Evolutionary conservation across 768 basidiomycete genomes (phyloP).

Genomic region (Sarcomyxa edulis): DNA sequence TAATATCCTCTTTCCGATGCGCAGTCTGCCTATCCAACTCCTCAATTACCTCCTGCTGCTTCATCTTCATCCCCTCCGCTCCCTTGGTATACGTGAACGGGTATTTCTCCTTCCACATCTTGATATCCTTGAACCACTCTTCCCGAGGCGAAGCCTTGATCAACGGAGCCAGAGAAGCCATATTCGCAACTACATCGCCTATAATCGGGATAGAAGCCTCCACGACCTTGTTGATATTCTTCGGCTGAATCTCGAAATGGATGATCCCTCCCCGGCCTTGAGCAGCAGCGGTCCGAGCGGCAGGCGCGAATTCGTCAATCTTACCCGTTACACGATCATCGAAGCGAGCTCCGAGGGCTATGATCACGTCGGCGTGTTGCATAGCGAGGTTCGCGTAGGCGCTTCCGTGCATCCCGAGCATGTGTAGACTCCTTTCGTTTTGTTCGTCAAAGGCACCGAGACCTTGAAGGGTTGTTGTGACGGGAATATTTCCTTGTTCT

Average conservation of each 20-base stretch:
- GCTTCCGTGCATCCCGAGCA: constrained; percentile 98
- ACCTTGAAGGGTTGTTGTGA: constrained; percentile 96
- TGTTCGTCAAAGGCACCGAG: constrained; percentile 94
- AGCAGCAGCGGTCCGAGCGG: constrained; percentile 78
- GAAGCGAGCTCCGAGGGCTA: constrained; percentile 93
- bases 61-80: constrained; percentile 65
- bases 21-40: constrained; percentile 82
- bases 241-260: constrained; percentile 97
- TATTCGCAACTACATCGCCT: constrained; percentile 86
- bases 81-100: constrained; percentile 81
- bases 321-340: constrained; percentile 98
- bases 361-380: constrained; percentile 96
- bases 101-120: constrained; percentile 78
- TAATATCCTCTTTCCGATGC: constrained; percentile 78
- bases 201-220: constrained; percentile 91
- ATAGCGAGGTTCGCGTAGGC: constrained; percentile 98
- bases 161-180: constrained; percentile 77
- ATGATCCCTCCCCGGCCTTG: constrained; percentile 93
- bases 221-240: constrained; percentile 99
- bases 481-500: constrained; percentile 89
- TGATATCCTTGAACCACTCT: constrained; percentile 83
- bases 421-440: constrained; percentile 81
- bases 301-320: constrained; percentile 85
- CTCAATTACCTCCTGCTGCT: constrained; percentile 96
- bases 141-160: constrained; percentile 59